Conservation (phyloP, 345 rosid genomes). For the Barbarea vulgaris region DNA sequence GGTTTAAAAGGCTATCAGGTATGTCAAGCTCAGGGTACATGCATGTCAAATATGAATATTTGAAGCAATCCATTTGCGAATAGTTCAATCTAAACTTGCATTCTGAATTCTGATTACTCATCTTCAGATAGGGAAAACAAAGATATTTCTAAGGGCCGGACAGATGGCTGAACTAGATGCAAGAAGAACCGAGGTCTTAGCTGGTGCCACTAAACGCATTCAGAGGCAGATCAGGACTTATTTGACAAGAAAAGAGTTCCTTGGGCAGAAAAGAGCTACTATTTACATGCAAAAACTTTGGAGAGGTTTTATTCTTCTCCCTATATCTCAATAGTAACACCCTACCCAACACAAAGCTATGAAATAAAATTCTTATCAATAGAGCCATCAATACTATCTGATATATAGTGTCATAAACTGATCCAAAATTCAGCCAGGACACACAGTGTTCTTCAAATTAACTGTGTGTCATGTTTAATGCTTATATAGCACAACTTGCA, state of each 20-base stretch:
- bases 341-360: constrained; percentile 10
- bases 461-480: constrained; percentile 20
- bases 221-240: constrained; percentile 61
- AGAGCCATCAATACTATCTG: neutral
- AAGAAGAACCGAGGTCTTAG: constrained; percentile 61
- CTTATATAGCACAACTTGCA: constrained; percentile 56
- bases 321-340: constrained; percentile 17
- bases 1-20: constrained; percentile 72
- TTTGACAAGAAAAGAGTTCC: constrained; percentile 54
- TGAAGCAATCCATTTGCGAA: neutral
- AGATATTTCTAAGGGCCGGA: constrained; percentile 72
- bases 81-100: constrained; percentile 22
- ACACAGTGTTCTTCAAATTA: constrained; percentile 1
- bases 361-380: neutral
- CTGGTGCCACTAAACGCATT: constrained; percentile 51
- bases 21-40: constrained; percentile 27
- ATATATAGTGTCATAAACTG: neutral
- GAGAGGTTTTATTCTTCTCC: constrained; percentile 51
- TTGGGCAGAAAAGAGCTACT: constrained; percentile 48
- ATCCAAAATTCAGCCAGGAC: constrained; percentile 10
- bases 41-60: constrained; percentile 2
- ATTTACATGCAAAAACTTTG: constrained; percentile 51
- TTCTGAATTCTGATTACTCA: constrained; percentile 18
- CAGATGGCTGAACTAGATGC: constrained; percentile 82
- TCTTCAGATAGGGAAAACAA: constrained; percentile 67